Conservation (phyloP, 176 grass and related monocot genomes). For the Pontederia paniculata region DNA sequence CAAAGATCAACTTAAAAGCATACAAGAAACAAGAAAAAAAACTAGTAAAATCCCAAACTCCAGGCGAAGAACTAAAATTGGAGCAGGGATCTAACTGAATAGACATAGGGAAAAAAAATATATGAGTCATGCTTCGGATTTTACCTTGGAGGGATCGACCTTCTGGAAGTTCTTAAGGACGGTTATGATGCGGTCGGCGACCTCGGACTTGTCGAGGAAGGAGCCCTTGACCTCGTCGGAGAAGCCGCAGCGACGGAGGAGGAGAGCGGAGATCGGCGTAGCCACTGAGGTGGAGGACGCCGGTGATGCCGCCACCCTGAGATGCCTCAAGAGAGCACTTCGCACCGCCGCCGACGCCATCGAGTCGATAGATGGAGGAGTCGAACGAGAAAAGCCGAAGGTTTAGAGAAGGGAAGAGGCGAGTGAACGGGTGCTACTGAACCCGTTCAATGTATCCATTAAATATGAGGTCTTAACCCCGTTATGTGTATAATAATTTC, state of each 20-base stretch:
- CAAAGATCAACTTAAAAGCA: too few relatives aligned
- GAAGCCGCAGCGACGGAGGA: conserved; percentile 1
- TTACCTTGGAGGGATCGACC: conserved; percentile 18
- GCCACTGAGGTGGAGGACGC: not conserved
- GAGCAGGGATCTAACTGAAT: too few relatives aligned
- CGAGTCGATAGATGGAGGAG: not conserved
- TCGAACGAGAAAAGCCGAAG: too few relatives aligned
- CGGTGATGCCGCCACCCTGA: not conserved
- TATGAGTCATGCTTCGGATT: not conserved
- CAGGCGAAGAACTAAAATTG: too few relatives aligned
- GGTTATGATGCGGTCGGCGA: conserved; percentile 10
- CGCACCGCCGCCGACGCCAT: conserved; percentile 1
- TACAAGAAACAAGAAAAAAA: too few relatives aligned
- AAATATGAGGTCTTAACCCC: too few relatives aligned
- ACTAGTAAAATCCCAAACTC: too few relatives aligned
- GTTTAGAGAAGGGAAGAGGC: too few relatives aligned
- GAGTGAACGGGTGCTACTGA: too few relatives aligned
- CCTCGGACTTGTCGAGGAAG: conserved; percentile 18
- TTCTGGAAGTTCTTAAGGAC: conserved; percentile 18
- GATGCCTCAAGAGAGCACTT: conserved; percentile 12
- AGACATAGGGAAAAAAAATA: not conserved
- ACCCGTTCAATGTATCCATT: too few relatives aligned
- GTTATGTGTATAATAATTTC: too few relatives aligned
- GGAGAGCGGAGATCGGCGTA: not conserved
- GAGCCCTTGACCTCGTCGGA: not conserved